Base-by-base conservation (phyloP, 192 early-diverging fungal genomes). In the Bifiguratus adelaidae region DNA sequence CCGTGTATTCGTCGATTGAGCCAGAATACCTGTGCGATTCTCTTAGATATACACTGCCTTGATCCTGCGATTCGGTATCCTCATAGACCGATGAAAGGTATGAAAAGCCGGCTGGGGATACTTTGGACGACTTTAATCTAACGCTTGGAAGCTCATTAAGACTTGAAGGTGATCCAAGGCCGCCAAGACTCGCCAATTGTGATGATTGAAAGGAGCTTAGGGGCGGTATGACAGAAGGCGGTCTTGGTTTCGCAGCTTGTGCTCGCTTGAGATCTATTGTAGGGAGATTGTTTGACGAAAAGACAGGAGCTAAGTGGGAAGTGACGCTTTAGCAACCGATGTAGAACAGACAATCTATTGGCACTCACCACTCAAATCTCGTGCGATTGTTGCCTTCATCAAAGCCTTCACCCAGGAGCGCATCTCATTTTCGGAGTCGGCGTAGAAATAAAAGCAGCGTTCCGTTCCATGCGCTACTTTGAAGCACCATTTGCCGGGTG, bases 301-400 rank as follows among this genome's bases (percentile, higher is more conserved):
- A 64, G 7, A 81, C 71, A 12, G 76, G 78, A 1, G 73, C 65
- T 50, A 47, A 44, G 32, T 28, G 22, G 15, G 15, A 34, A 13
- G 32, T 21, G 22, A 6, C 16, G 18, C 37, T 15, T 21, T 33
- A 8, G 8, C 32, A 33, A 33, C 8, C 8, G n/a, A 8, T n/a
- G n/a, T 33, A 33, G n/a, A 9, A 33, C n/a, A 33, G n/a, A 8
- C n/a, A n/a, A 9, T 33, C 32, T n/a, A 7, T 43, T 25, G 28
- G 18, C n/a, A 45, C 29, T 48, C 58, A 65, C 63, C 47, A 26
- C 32, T 54, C 13, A 66, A 58, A 46, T 78, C 75, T 0, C 75
- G 61, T 8, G 63, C 58, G 48, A 81, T 81, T 0, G 78, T 81
- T 2, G 76, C 73, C 50, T 81, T 81, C 71, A 81, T 76, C 43